Evolutionary conservation across 768 basidiomycete genomes (phyloP).

Genomic region (Suillus spraguei): DNA sequence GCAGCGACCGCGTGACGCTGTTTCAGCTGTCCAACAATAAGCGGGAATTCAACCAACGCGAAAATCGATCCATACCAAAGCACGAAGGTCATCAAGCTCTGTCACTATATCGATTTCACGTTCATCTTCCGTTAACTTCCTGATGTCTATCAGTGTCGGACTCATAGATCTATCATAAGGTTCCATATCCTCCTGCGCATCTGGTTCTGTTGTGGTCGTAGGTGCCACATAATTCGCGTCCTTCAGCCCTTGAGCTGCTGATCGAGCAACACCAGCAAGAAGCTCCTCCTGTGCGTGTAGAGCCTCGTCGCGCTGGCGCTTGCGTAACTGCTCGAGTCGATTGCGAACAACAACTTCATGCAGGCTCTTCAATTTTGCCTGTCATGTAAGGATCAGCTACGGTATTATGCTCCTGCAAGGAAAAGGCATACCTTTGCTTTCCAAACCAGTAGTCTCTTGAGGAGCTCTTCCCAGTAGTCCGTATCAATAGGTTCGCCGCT

Average conservation of each 20-base stretch:
- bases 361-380: conserved; percentile 90
- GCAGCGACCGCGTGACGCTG: conserved; percentile 81
- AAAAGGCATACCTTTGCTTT: conserved; percentile 79
- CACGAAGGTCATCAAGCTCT: conserved; percentile 61
- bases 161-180: conserved; percentile 87
- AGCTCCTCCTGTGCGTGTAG: conserved; percentile 91
- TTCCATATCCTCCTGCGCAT: conserved; percentile 63
- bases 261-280: conserved; percentile 72
- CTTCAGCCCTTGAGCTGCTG: conserved; percentile 49
- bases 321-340: conserved; percentile 92
- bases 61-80: conserved; percentile 52
- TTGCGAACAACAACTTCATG: conserved; percentile 98
- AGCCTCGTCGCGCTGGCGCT: conserved; percentile 95
- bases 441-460: conserved; percentile 93
- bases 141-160: conserved; percentile 73
- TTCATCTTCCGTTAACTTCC: conserved; percentile 72
- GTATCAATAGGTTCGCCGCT: conserved; percentile 95
- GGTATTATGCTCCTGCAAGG: conserved; percentile 1
- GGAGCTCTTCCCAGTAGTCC: conserved; percentile 95
- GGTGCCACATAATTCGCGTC: conserved; percentile 39
- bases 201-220: conserved; percentile 38
- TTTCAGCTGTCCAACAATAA: conserved; percentile 48
- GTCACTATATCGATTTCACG: conserved; percentile 78
- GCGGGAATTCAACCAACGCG: conserved; percentile 6
- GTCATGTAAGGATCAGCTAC: conserved; percentile 13